These are phyloP conservation scores for Penicillium riverlandense DNA, from an alignment of 495 filamentous ascomycete species.

Conservation along the genomic window DNA sequence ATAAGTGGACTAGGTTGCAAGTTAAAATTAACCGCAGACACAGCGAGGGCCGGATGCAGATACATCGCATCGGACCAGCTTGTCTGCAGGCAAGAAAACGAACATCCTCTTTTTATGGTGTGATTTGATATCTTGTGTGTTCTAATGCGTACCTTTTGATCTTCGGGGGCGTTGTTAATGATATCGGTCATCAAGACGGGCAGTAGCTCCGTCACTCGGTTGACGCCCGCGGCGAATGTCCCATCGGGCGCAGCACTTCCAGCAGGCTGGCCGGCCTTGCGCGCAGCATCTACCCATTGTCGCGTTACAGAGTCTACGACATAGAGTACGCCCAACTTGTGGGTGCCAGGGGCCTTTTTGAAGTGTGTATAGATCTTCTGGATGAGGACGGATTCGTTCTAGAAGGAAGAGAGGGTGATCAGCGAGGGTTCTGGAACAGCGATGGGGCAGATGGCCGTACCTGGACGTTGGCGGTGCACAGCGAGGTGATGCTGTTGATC, in stretches of 20 bases:
- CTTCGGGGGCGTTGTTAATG: slow-evolving; percentile 76
- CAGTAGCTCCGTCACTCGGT: slow-evolving; percentile 92
- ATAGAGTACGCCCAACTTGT: slow-evolving; percentile 99
- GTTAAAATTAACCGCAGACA: not conserved
- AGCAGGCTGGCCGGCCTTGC: slow-evolving; percentile 71
- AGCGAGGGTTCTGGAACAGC: not conserved
- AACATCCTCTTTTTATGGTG: too few relatives aligned
- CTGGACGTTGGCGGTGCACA: slow-evolving; percentile 89
- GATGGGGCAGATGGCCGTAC: slow-evolving; percentile 46
- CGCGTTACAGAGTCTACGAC: slow-evolving; percentile 99
- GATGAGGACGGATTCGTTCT: slow-evolving; percentile 89
- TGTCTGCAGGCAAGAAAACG: too few relatives aligned
- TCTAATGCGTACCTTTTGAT: slow-evolving; percentile 93
- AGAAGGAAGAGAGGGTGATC: not conserved
- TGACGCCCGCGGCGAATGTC: slow-evolving; percentile 88
- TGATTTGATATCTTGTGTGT: slow-evolving; percentile 12
- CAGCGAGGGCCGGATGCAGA: too few relatives aligned
- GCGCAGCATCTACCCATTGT: slow-evolving; percentile 95
- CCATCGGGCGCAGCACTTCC: slow-evolving; percentile 74
- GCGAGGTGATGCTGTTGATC: slow-evolving; percentile 73
- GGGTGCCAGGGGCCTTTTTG: slow-evolving; percentile 88
- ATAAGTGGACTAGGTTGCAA: slow-evolving; percentile 2
- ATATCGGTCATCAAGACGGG: slow-evolving; percentile 95
- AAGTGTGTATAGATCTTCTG: slow-evolving; percentile 96
- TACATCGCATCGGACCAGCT: too few relatives aligned